Evolutionary conservation across 371 early-diverging fungal genomes (phyloP), one percentile per base, ranked within the genome.

Genomic region (Dichotomocladium elegans): DNA sequence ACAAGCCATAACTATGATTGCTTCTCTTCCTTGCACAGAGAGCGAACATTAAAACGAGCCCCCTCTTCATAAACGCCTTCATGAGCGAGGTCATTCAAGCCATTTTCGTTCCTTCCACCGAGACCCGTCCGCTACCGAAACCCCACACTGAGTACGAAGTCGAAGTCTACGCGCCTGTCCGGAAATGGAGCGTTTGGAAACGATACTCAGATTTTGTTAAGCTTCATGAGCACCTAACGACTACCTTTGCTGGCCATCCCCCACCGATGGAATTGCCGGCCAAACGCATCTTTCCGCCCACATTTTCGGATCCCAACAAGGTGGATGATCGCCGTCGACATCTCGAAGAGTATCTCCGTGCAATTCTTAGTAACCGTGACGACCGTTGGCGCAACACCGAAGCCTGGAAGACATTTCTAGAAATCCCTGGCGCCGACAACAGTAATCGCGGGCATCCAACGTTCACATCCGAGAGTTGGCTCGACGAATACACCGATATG

Each of bases 101-200:
- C 19, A 79, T 89, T 41, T 83, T 81, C 53, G 74, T 88, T 43
- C 83, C 82, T 34, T 71, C 79, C 21, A 67, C 83, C 3, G 83
- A 87, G 55, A 80, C 81, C 8, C 72, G 86, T 25, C 57, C 61
- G 8, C 60, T 69, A 19, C 92, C 92, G 3, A 87, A 86, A 69
- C 79, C 82, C 4, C 91, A 90, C 64, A 80, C 82, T 1, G 87
- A 72, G 26, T 92, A 88, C 47, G 79, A 76, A 34, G 68, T 92
- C 17, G 81, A 88, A 53, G 83, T 92, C 7, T 83, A 87, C 55
- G 90, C 88, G 1, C 88, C 92, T 2, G 90, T 92, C 21, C 85
- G 92, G 17, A 82, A 89, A 10, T 95, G 95, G 95, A 79, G 77
- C 1, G 86, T 94, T 19, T 91, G 90, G 89, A 87, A 86, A 54